These are phyloP conservation scores for Naganishia antarctica DNA, from an alignment of 768 basidiomycete species.

Conservation along the genomic window DNA sequence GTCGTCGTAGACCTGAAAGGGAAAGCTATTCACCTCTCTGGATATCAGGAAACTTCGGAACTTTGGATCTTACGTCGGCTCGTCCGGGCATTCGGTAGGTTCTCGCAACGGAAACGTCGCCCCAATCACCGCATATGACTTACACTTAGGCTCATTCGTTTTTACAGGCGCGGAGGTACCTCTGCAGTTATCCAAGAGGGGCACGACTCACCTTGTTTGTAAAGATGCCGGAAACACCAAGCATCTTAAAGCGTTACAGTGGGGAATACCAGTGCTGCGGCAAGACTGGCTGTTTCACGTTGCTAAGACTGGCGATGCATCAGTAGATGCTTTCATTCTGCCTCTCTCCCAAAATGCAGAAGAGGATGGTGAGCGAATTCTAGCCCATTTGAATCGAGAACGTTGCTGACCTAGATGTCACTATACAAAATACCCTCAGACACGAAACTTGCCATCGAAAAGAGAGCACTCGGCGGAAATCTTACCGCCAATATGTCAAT, in stretches of 20 bases:
- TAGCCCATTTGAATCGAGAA: no score
- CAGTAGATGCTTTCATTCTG: background rate
- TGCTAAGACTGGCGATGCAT: conserved; percentile 53
- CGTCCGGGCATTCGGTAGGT: conserved; percentile 62
- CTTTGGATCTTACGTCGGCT: conserved; percentile 51
- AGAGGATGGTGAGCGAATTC: conserved; percentile 60
- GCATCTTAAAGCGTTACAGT: conserved; percentile 70
- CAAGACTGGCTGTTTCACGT: conserved; percentile 67
- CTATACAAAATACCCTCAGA: background rate
- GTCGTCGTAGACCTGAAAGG: background rate
- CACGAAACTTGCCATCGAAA: background rate
- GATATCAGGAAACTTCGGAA: conserved; percentile 13
- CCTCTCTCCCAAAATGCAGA: conserved; percentile 39
- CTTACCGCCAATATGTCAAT: conserved; percentile 14
- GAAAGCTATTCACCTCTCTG: conserved; percentile 11
- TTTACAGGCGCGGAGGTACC: background rate
- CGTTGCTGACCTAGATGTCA: background rate
- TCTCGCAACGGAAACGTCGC: no score
- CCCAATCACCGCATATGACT: no score
- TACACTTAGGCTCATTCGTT: no score
- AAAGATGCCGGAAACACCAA: conserved; percentile 67
- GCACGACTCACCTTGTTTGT: conserved; percentile 74
- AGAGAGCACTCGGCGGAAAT: conserved; percentile 2
- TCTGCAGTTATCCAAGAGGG: conserved; percentile 16
- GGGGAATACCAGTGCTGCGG: conserved; percentile 68